Evolutionary conservation across 1,139 yeast species (phyloP).

Genomic region (Yamadazyma oceani): DNA sequence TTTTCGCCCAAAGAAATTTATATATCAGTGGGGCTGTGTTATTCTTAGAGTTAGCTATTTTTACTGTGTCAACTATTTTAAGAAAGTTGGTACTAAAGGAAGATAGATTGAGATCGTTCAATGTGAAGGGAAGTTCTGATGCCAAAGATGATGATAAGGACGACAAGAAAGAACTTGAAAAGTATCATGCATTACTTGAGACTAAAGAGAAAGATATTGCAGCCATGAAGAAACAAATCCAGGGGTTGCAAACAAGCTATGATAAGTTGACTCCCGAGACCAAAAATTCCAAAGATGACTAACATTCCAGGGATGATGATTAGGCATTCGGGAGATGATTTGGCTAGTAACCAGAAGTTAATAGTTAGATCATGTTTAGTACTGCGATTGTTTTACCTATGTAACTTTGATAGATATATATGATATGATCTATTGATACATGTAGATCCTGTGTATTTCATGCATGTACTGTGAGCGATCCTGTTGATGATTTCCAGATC

Average conservation of each 20-base stretch:
- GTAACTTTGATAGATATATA: too few species aligned
- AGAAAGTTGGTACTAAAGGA: slow-evolving; percentile 61
- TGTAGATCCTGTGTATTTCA: too few species aligned
- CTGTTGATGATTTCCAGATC: too few species aligned
- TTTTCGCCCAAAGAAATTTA: slow-evolving; percentile 69
- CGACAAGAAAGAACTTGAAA: slow-evolving; percentile 32
- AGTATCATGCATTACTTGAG: slow-evolving; percentile 42
- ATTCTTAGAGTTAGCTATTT: slow-evolving; percentile 58
- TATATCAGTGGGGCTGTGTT: slow-evolving; percentile 71
- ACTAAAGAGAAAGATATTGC: slow-evolving; percentile 49
- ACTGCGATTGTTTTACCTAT: too few species aligned
- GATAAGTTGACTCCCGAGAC: slow-evolving; percentile 37
- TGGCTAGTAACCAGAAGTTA: neutral
- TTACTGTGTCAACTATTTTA: slow-evolving; percentile 56
- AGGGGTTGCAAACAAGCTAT: slow-evolving; percentile 53
- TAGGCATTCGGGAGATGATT: neutral
- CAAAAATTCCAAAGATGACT: slow-evolving; percentile 12
- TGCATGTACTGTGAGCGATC: too few species aligned
- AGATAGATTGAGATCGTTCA: slow-evolving; percentile 34
- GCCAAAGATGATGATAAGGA: slow-evolving; percentile 19
- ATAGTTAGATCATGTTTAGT: too few species aligned
- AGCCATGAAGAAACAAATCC: slow-evolving; percentile 53
- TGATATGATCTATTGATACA: too few species aligned
- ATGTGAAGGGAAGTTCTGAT: slow-evolving; percentile 18
- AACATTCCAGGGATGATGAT: neutral